A percentile compares a stretch with the other conserved stretches of the same genome.
Evolutionary conservation across 768 basidiomycete genomes (phyloP).

Genomic region (Trametes maxima): DNA sequence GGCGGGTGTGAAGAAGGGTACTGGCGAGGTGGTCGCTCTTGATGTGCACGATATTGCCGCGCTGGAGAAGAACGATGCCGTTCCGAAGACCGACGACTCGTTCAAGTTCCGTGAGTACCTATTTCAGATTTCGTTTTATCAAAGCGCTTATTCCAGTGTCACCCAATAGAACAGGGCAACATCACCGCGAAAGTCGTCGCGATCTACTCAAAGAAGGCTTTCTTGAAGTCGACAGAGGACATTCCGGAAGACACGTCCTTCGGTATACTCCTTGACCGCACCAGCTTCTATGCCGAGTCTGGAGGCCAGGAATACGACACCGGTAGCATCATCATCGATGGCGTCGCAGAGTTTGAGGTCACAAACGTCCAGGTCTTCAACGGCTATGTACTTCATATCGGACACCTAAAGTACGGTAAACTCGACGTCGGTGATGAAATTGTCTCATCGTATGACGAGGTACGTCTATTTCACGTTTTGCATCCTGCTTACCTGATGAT

Average conservation of each 20-base stretch:
- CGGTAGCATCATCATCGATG: constrained; percentile 92
- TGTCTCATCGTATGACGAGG: constrained; percentile 91
- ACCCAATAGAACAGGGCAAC: constrained; percentile 67
- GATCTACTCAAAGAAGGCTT: constrained; percentile 81
- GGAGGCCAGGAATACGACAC: constrained; percentile 98
- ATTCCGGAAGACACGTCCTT: constrained; percentile 71
- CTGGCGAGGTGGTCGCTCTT: constrained; percentile 74
- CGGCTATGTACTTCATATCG: constrained; percentile 95
- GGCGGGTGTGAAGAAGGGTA: constrained; percentile 72
- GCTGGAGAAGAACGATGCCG: constrained; percentile 72
- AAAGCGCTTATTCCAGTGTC: neutral
- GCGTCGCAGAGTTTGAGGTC: constrained; percentile 89
- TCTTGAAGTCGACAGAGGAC: constrained; percentile 64
- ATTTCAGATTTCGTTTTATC: neutral
- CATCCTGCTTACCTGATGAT: neutral
- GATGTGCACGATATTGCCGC: constrained; percentile 94
- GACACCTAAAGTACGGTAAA: constrained; percentile 85
- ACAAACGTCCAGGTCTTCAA: constrained; percentile 92
- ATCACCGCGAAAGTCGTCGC: constrained; percentile 75
- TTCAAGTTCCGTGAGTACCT: constrained; percentile 79
- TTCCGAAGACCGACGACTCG: constrained; percentile 93
- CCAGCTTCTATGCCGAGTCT: constrained; percentile 96
- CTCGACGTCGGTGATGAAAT: constrained; percentile 80
- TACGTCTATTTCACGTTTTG: constrained; percentile 35
- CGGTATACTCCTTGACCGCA: constrained; percentile 87